Percentiles rank a stretch among this genome's conserved stretches.
Conservation (phyloP, 352 stramenopile species). For the Phytopythium helicoides region DNA sequence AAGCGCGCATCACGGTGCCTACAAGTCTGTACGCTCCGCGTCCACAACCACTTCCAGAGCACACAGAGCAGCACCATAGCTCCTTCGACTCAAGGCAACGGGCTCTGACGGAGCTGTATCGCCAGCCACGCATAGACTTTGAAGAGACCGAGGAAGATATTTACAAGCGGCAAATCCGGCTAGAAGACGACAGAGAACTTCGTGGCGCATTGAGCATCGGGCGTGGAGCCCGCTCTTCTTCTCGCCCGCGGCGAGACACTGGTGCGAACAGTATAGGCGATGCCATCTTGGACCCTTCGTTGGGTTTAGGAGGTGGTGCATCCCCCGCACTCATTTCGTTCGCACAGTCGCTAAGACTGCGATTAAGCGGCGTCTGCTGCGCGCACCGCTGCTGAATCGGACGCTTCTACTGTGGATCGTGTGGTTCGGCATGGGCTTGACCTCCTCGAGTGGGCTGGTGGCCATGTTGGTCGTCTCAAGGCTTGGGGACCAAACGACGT, state of each 20-base stretch:
- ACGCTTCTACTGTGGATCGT: slow-evolving; percentile 49
- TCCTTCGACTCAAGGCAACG: slow-evolving; percentile 17
- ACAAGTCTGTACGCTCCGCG: slow-evolving; percentile 62
- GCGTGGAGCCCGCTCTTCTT: no score
- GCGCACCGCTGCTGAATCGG: slow-evolving; percentile 26
- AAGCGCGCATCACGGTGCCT: slow-evolving; percentile 48
- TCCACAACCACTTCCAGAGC: slow-evolving; percentile 14
- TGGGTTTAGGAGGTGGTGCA: slow-evolving; percentile 5
- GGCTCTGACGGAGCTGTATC: slow-evolving; percentile 16
- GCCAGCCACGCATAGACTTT: slow-evolving; percentile 5
- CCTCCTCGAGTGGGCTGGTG: slow-evolving; percentile 18
- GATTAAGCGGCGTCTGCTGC: slow-evolving; percentile 40
- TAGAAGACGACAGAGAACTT: slow-evolving; percentile 3
- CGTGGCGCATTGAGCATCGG: not conserved
- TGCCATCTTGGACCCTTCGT: not conserved
- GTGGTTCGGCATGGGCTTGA: slow-evolving; percentile 25
- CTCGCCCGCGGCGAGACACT: not conserved
- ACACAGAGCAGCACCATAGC: slow-evolving; percentile 2
- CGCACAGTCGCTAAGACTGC: slow-evolving; percentile 30
- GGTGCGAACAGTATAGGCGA: no score
- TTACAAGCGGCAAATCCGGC: not conserved
- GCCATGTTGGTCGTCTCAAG: slow-evolving; percentile 23
- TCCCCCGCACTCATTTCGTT: slow-evolving; percentile 38
- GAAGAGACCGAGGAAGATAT: slow-evolving; percentile 4
- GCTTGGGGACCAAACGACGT: slow-evolving; percentile 5